Conservation (phyloP, 192 early-diverging fungal species). For the Coemansia sp. region DNA sequence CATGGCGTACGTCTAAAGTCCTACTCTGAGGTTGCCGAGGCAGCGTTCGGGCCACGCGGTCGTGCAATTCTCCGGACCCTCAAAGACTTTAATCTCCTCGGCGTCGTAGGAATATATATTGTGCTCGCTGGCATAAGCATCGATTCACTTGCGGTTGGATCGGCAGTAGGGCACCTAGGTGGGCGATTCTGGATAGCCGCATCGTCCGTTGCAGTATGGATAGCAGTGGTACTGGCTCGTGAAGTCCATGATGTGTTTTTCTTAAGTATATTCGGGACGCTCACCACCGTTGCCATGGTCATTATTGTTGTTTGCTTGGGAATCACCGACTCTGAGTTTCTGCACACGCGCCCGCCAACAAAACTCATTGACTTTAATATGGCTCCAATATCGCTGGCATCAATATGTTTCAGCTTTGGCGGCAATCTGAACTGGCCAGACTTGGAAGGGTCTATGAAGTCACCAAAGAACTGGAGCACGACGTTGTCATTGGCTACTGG, state of each 20-base stretch:
- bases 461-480: slow-evolving; percentile 66
- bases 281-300: slow-evolving; percentile 72
- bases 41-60: slow-evolving; percentile 70
- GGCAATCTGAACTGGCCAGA: slow-evolving; percentile 86
- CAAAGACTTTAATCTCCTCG: slow-evolving; percentile 66
- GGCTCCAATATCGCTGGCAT: slow-evolving; percentile 75
- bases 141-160: slow-evolving; percentile 53
- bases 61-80: slow-evolving; percentile 53
- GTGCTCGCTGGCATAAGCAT: slow-evolving; percentile 76
- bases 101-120: slow-evolving; percentile 68
- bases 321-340: slow-evolving; percentile 23
- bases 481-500: slow-evolving; percentile 64
- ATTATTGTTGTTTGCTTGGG: slow-evolving; percentile 61
- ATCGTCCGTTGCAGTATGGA: slow-evolving; percentile 58
- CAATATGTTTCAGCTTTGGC: slow-evolving; percentile 79
- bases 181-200: slow-evolving; percentile 65
- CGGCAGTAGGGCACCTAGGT: slow-evolving; percentile 44
- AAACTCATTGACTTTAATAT: slow-evolving; percentile 32
- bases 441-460: slow-evolving; percentile 77
- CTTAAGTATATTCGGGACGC: slow-evolving; percentile 70
- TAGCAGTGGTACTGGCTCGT: slow-evolving; percentile 75
- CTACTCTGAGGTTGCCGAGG: slow-evolving; percentile 67
- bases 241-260: slow-evolving; percentile 78
- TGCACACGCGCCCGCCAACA: slow-evolving; percentile 26
- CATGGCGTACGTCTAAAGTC: slow-evolving; percentile 59